Evolutionary conservation across 768 basidiomycete genomes (phyloP), one percentile per base, ranked within the genome.

Genomic region (Clitopilus passeckerianus): DNA sequence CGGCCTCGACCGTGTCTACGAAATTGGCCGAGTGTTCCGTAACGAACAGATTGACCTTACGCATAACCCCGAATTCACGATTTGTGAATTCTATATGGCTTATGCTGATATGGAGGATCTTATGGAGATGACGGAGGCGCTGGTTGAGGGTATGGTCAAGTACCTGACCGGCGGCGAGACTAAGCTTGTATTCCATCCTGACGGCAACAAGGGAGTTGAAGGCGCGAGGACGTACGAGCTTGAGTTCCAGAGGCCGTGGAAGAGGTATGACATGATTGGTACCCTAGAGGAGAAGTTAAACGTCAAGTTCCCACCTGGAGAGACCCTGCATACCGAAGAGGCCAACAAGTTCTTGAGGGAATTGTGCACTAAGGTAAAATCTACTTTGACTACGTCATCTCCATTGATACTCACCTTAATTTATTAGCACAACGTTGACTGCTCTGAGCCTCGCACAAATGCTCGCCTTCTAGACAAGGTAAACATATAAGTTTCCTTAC

Each of bases 71-170:
- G 97, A 99, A 73, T 98, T 98, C 78, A 92, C 93, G 5, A 96
- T 98, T 76, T 98, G 96, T 82, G 96, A 99, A 77, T 98, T 99
- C 76, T 99, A 98, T 71, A 98, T 99, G 96, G 96, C 97, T 30
- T 98, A 98, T 67, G 97, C 97, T 60, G 97, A 98, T 72, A 95
- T 96, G 95, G 90, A 93, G 77, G 97, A 98, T 70, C 60, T 98
- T 59, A 98, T 99, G 96, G 97, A 98, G 43, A 81, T 98, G 59
- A 99, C 97, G 15, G 97, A 99, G 74, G 75, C 77, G 44, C 80
- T 99, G 77, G 71, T 98, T 16, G 91, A 95, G 68, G 93, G 95
- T 7, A 75, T 99, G 74, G 96, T 98, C 69, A 91, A 88, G 83
- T 83, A 80, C 68, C 71, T 98, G 58, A 95, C 86, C 0, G 85